phyloP scores from a whole-genome alignment of 306 rosid species.

The Rubus parviflorus region DNA sequence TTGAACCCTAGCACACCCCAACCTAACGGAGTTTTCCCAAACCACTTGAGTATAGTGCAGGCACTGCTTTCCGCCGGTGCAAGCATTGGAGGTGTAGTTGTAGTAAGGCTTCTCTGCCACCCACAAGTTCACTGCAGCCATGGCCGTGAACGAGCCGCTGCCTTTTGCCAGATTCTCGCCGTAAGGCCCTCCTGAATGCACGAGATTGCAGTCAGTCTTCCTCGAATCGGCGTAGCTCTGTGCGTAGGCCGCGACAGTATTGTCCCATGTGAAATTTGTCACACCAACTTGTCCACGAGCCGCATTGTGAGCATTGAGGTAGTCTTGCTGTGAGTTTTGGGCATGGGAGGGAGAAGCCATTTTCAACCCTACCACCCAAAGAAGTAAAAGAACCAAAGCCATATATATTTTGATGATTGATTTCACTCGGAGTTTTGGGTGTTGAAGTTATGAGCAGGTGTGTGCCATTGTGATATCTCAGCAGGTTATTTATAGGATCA shows the following conservation, averaged over 20 bases:
- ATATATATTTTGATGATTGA: neutral
- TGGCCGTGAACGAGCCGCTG: slow-evolving; percentile 9
- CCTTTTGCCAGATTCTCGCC: slow-evolving; percentile 16
- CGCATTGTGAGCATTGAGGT: neutral
- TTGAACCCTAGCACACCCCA: slow-evolving; percentile 50
- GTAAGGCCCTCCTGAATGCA: slow-evolving; percentile 20
- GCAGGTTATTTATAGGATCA: neutral
- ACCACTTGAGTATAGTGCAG: slow-evolving; percentile 51
- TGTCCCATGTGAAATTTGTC: neutral
- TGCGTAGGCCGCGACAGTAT: neutral
- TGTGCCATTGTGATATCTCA: neutral
- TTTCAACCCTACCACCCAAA: neutral
- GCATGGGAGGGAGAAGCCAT: neutral
- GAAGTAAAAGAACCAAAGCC: neutral
- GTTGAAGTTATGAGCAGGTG: neutral
- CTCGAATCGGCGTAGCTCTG: neutral
- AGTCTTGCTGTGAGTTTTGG: neutral
- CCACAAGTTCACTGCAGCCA: slow-evolving; percentile 33
- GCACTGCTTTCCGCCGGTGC: slow-evolving; percentile 29
- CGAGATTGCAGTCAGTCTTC: neutral
- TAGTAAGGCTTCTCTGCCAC: slow-evolving; percentile 38
- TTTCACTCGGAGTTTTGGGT: neutral
- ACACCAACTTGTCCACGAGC: neutral
- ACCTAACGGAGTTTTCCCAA: slow-evolving; percentile 31
- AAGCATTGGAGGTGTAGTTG: slow-evolving; percentile 27